Percentiles rank a stretch among this genome's conserved stretches.
phyloP scores from a whole-genome alignment of 768 basidiomycete genomes.

The Kwoniella mangroviensis region DNA sequence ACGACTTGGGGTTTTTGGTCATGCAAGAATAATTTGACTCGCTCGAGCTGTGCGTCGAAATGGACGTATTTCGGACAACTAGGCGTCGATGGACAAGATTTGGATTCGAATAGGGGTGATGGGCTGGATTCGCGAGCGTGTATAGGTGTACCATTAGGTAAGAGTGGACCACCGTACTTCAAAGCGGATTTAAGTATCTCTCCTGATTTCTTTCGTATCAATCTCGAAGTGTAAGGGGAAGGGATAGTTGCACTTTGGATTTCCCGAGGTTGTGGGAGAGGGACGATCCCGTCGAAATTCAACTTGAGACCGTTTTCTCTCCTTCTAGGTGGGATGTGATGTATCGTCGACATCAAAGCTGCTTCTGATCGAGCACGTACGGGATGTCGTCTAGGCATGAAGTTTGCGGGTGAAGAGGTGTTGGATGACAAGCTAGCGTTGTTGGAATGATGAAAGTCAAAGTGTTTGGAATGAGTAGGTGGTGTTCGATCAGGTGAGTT shows the following conservation, averaged over 20 bases:
- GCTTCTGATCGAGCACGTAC: conserved; percentile 32
- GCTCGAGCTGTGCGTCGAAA: conserved; percentile 88
- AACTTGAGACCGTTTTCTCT: conserved; percentile 56
- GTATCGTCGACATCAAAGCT: conserved; percentile 25
- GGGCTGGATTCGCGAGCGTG: conserved; percentile 12
- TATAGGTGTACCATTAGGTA: conserved; percentile 61
- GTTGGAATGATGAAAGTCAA: conserved; percentile 12
- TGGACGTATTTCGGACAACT: conserved; percentile 79
- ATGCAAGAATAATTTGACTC: conserved; percentile 90
- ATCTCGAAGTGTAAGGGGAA: conserved; percentile 53
- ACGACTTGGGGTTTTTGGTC: conserved; percentile 95
- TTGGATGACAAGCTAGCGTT: conserved; percentile 1
- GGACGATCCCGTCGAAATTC: conserved; percentile 52
- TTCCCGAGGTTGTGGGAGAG: conserved; percentile 23
- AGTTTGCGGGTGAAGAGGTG: conserved; percentile 31
- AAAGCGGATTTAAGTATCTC: conserved; percentile 90
- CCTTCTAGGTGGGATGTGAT: conserved; percentile 23
- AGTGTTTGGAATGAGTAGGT: conserved; percentile 3
- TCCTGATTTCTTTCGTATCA: conserved; percentile 89
- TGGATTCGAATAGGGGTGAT: conserved; percentile 56
- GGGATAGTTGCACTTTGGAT: conserved; percentile 36
- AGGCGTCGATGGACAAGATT: conserved; percentile 80
- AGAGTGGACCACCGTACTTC: conserved; percentile 67
- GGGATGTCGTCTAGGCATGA: conserved; percentile 30
- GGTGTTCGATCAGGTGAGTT: conserved; percentile 39